phyloP scores from a whole-genome alignment of 192 early-diverging fungal genomes.

The Dissophora globulifera region DNA sequence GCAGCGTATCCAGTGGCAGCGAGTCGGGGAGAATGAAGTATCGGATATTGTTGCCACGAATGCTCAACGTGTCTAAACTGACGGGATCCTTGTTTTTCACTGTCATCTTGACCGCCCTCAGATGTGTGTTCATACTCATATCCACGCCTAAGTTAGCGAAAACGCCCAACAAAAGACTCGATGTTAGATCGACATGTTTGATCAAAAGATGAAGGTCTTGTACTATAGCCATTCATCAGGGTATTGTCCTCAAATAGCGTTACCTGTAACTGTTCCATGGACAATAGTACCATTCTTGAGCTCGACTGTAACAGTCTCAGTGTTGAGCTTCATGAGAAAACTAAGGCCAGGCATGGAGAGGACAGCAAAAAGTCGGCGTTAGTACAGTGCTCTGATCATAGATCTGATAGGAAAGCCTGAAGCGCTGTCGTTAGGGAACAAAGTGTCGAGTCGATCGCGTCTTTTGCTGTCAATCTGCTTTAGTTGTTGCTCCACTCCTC shows the following conservation, averaged over 20 bases:
- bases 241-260: no score
- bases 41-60: conserved; percentile 95
- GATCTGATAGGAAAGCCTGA: no score
- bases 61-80: conserved; percentile 90
- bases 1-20: conserved; percentile 92
- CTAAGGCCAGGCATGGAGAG: conserved; percentile 52
- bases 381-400: no score
- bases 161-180: no score
- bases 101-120: conserved; percentile 99
- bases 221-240: no score
- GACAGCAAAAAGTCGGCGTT: no score
- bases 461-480: no score
- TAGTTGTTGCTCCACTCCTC: not conserved
- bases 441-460: no score
- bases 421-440: no score
- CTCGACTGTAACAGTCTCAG: conserved; percentile 98
- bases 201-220: no score
- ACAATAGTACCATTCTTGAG: conserved; percentile 99
- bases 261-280: conserved; percentile 91
- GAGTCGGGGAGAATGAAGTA: conserved; percentile 97
- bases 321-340: conserved; percentile 98
- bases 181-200: no score
- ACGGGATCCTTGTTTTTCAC: conserved; percentile 92
- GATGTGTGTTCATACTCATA: conserved; percentile 99
- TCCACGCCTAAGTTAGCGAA: conserved; percentile 96